Conservation (phyloP, 345 rosid species). For the Gossypium turneri region DNA sequence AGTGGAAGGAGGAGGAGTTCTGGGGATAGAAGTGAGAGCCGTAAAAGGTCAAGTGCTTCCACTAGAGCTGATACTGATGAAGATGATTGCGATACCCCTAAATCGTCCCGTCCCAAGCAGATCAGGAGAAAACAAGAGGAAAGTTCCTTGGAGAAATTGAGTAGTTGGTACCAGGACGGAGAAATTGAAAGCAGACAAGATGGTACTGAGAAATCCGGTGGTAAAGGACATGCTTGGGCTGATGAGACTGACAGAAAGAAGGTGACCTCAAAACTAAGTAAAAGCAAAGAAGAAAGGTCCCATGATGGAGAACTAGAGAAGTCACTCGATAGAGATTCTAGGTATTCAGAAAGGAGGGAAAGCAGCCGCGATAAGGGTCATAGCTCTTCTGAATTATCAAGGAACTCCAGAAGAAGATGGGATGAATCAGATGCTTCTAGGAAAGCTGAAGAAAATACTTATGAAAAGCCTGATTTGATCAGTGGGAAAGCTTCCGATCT, state of each 20-base stretch:
- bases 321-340: conserved; percentile 52
- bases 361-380: conserved; percentile 65
- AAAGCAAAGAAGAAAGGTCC: conserved; percentile 67
- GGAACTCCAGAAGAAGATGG: conserved; percentile 81
- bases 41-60: conserved; percentile 59
- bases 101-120: conserved; percentile 46
- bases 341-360: conserved; percentile 61
- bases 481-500: conserved; percentile 61
- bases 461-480: conserved; percentile 49
- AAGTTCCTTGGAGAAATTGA: conserved; percentile 79
- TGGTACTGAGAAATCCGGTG: conserved; percentile 56
- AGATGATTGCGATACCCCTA: conserved; percentile 56
- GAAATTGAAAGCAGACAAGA: conserved; percentile 59
- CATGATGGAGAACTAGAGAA: conserved; percentile 51
- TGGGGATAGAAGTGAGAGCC: conserved; percentile 53
- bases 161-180: conserved; percentile 92
- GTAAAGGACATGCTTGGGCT: conserved; percentile 39
- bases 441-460: conserved; percentile 49
- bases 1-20: conserved; percentile 54
- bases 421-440: conserved; percentile 55
- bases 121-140: conserved; percentile 84
- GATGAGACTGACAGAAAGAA: conserved; percentile 65
- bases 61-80: conserved; percentile 54
- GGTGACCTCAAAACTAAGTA: conserved; percentile 45
- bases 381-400: conserved; percentile 54